These are phyloP conservation scores for Suhomyces yuchorum DNA, from an alignment of 1,139 yeast genomes.

Conservation along the genomic window DNA sequence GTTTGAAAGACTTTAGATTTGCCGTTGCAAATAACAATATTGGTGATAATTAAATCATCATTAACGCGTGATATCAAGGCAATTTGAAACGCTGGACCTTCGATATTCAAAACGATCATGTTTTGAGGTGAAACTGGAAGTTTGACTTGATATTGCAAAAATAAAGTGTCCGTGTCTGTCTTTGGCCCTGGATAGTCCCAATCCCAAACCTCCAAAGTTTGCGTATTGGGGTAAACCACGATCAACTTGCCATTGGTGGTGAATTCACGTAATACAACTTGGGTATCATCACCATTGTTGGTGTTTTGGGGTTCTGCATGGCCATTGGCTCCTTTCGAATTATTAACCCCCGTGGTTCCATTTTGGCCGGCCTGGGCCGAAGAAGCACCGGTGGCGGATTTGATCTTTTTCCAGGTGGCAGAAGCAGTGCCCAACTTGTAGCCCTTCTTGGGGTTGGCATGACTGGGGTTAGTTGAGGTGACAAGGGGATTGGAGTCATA, in stretches of 20 bases:
- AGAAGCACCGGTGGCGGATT: constrained; percentile 31
- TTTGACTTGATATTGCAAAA: constrained; percentile 22
- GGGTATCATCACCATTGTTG: not conserved
- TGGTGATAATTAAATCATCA: not conserved
- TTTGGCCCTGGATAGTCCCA: constrained; percentile 38
- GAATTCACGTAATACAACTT: constrained; percentile 3
- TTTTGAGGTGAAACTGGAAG: not conserved
- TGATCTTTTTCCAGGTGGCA: constrained; percentile 49
- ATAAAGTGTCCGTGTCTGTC: constrained; percentile 35
- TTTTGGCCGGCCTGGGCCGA: not conserved
- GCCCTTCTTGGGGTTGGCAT: constrained; percentile 31
- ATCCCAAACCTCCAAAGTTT: constrained; percentile 52
- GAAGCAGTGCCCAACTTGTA: constrained; percentile 44
- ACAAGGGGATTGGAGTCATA: constrained; percentile 1
- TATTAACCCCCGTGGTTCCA: not conserved
- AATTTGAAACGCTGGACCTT: not conserved
- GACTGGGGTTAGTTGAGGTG: constrained; percentile 16
- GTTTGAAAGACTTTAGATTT: not conserved
- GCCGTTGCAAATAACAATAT: not conserved
- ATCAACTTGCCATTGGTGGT: constrained; percentile 45
- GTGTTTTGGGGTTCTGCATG: not conserved
- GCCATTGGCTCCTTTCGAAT: not conserved
- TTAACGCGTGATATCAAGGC: not conserved
- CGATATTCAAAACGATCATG: not conserved
- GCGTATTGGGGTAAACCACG: constrained; percentile 30